Percentiles rank a stretch among this genome's conserved stretches.
phyloP scores from a whole-genome alignment of 2,329 filamentous ascomycete genomes.

The Hymenoscyphus occultus region DNA sequence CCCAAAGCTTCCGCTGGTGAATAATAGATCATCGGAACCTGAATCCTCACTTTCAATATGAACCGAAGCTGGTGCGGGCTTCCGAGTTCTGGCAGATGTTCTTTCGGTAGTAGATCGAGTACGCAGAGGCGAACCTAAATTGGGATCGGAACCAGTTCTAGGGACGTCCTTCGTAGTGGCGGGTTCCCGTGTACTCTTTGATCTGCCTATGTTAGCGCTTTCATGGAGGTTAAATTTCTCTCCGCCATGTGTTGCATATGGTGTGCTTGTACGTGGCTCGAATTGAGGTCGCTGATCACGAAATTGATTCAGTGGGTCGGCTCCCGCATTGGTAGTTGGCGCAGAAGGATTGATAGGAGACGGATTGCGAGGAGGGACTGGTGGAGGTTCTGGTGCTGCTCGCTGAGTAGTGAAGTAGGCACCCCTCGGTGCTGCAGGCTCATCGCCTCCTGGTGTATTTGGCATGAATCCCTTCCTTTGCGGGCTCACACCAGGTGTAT shows the following conservation, averaged over 20 bases:
- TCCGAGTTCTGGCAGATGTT: slow-evolving; percentile 11
- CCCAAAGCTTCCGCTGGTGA: slow-evolving; percentile 13
- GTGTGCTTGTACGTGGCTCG: slow-evolving; percentile 55
- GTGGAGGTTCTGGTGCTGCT: slow-evolving; percentile 27
- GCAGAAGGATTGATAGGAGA: slow-evolving; percentile 5
- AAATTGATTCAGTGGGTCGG: slow-evolving; percentile 49
- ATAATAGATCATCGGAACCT: slow-evolving; percentile 19
- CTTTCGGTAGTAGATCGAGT: slow-evolving; percentile 20
- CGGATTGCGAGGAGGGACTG: slow-evolving; percentile 14
- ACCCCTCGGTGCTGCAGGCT: slow-evolving; percentile 34
- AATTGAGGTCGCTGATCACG: slow-evolving; percentile 39
- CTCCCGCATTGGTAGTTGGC: slow-evolving; percentile 13
- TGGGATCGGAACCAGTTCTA: slow-evolving; percentile 32
- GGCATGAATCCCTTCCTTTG: slow-evolving; percentile 36
- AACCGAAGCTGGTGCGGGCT: slow-evolving; percentile 7
- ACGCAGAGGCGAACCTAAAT: slow-evolving; percentile 25
- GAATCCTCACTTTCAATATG: slow-evolving; percentile 13
- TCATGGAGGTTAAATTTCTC: slow-evolving; percentile 60
- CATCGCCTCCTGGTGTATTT: slow-evolving; percentile 34
- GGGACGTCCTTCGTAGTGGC: slow-evolving; percentile 21
- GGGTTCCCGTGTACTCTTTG: slow-evolving; percentile 32
- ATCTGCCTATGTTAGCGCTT: slow-evolving; percentile 35
- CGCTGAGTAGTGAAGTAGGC: slow-evolving; percentile 35
- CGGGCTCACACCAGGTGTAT: slow-evolving; percentile 15
- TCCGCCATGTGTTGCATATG: slow-evolving; percentile 54